phyloP scores from a whole-genome alignment of 208 protist species.

The Leishmania tarentolae region DNA sequence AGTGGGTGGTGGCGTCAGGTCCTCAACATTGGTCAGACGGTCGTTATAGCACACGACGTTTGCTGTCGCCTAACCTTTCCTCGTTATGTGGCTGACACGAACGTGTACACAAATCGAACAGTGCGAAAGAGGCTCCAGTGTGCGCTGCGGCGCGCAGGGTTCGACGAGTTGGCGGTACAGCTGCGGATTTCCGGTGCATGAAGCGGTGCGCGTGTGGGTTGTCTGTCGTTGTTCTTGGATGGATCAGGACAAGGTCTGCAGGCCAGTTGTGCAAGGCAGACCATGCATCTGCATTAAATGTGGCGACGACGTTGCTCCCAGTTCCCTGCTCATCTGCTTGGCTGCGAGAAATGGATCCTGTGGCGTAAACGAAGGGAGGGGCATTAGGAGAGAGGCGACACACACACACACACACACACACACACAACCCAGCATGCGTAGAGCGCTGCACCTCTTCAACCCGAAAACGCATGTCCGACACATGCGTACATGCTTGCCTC shows the following conservation, averaged over 20 bases:
- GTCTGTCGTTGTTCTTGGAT: not conserved
- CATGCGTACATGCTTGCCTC: not conserved
- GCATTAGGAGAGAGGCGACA: not conserved
- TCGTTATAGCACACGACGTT: slow-evolving; percentile 54
- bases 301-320: not conserved
- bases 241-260: not conserved
- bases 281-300: not conserved
- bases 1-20: slow-evolving; percentile 60
- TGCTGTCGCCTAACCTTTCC: slow-evolving; percentile 37
- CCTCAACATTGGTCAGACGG: slow-evolving; percentile 43
- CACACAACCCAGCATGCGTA: not conserved
- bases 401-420: slow-evolving; percentile 2
- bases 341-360: not conserved
- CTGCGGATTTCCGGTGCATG: not conserved
- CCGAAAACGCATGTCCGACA: not conserved
- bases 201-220: not conserved
- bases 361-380: not conserved
- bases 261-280: not conserved
- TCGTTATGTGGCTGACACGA: slow-evolving; percentile 37
- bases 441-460: not conserved
- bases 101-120: slow-evolving; percentile 14
- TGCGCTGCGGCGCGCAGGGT: slow-evolving; percentile 9
- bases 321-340: not conserved
- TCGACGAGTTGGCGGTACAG: slow-evolving; percentile 8
- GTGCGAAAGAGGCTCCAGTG: slow-evolving; percentile 22